phyloP scores from a whole-genome alignment of 257 asterid species.

The Solanum virginianum region DNA sequence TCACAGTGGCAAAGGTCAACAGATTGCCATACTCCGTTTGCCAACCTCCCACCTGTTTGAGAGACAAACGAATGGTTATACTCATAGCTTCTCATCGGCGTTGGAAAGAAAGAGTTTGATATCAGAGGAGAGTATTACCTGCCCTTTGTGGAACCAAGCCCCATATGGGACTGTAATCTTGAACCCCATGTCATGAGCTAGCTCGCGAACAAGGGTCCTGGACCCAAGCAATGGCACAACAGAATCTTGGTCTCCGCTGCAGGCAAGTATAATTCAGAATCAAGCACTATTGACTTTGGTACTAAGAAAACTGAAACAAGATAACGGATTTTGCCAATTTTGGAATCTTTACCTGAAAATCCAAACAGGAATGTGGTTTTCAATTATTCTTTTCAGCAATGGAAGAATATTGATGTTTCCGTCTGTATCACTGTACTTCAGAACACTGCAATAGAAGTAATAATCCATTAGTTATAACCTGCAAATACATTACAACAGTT shows the following conservation, averaged over 20 bases:
- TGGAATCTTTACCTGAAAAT: conserved; percentile 48
- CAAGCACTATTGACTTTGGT: background rate
- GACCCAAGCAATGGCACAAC: conserved; percentile 93
- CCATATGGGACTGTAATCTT: conserved; percentile 75
- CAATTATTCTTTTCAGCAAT: conserved; percentile 51
- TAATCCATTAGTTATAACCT: background rate
- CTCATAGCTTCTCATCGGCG: background rate
- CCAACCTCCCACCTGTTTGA: conserved; percentile 84
- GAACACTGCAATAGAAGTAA: conserved; percentile 15
- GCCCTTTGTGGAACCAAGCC: conserved; percentile 86
- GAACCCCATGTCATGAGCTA: conserved; percentile 60
- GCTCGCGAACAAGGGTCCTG: conserved; percentile 80
- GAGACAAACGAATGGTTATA: background rate
- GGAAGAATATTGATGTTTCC: conserved; percentile 70
- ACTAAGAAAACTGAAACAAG: background rate
- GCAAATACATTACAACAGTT: background rate
- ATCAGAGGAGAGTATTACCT: conserved; percentile 28
- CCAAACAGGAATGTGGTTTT: conserved; percentile 54
- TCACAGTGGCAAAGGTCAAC: conserved; percentile 79
- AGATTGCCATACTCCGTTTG: conserved; percentile 73
- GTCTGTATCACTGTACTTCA: conserved; percentile 39
- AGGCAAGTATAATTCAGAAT: background rate
- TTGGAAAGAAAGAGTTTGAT: background rate
- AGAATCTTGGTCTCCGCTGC: conserved; percentile 98
- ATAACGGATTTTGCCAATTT: background rate